phyloP scores from a whole-genome alignment of 768 basidiomycete genomes.

The Paxillus ammoniavirescens region DNA sequence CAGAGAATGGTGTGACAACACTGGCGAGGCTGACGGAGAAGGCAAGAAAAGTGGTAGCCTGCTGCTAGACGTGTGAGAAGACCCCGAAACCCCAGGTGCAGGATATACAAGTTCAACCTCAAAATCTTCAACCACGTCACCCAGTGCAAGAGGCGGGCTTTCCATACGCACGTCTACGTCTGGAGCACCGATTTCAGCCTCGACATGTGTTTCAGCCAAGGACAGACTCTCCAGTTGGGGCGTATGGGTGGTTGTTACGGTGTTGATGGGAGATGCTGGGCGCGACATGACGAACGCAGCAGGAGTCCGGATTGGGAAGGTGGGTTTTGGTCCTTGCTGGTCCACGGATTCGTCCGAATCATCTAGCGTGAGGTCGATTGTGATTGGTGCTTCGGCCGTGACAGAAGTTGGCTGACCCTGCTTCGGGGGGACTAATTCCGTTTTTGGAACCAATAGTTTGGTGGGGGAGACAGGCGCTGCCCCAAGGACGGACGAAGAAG shows the following conservation, averaged over 20 bases:
- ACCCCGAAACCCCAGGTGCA: background rate
- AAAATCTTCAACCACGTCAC: constrained; percentile 8
- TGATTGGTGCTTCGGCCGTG: constrained; percentile 16
- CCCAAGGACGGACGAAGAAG: background rate
- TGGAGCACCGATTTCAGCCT: background rate
- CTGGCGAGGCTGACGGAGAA: constrained; percentile 40
- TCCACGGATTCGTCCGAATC: constrained; percentile 21
- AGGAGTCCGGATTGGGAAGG: constrained; percentile 8
- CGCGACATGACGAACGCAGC: constrained; percentile 3
- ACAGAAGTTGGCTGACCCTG: background rate
- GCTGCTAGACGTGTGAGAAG: constrained; percentile 10
- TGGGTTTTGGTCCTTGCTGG: constrained; percentile 8
- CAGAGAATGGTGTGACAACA: background rate
- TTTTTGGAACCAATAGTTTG: background rate
- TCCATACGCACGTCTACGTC: constrained; percentile 22
- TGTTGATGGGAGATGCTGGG: constrained; percentile 6
- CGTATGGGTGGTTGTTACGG: constrained; percentile 15
- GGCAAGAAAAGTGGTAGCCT: constrained; percentile 49
- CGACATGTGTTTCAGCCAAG: constrained; percentile 14
- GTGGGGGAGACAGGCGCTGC: background rate
- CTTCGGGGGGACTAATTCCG: constrained; percentile 1
- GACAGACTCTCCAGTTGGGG: constrained; percentile 21
- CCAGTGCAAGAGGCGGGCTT: constrained; percentile 13
- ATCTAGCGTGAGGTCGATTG: constrained; percentile 27
- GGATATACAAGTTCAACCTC: constrained; percentile 9